Conservation (phyloP, 2,329 filamentous ascomycete species). For the Lomentospora prolificans region DNA sequence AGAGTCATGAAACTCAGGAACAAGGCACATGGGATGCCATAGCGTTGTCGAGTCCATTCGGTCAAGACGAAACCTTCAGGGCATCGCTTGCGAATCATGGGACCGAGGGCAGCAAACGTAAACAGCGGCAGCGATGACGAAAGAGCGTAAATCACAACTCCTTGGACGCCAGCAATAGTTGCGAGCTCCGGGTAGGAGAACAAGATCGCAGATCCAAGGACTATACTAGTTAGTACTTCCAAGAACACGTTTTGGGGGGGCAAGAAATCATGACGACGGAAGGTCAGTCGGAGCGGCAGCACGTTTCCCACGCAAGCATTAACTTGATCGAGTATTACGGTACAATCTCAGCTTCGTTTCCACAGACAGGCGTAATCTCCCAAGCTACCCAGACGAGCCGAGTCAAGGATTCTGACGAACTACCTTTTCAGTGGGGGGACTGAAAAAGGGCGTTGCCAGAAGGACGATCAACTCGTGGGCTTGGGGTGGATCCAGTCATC, state of each 20-base stretch:
- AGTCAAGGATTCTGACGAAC: slow-evolving; percentile 10
- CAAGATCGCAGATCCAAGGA: slow-evolving; percentile 72
- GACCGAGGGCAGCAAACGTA: slow-evolving; percentile 64
- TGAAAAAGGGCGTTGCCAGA: slow-evolving; percentile 6
- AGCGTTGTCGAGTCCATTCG: slow-evolving; percentile 74
- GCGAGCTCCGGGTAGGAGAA: slow-evolving; percentile 76
- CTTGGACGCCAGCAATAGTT: slow-evolving; percentile 70
- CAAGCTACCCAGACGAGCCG: slow-evolving; percentile 10
- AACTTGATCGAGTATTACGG: slow-evolving; percentile 98
- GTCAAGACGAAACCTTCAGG: slow-evolving; percentile 78
- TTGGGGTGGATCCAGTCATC: slow-evolving; percentile 41
- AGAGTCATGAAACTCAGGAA: slow-evolving; percentile 71
- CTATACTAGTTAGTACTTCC: slow-evolving; percentile 43
- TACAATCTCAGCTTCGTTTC: slow-evolving; percentile 83
- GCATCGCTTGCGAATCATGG: slow-evolving; percentile 68
- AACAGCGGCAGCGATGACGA: slow-evolving; percentile 63
- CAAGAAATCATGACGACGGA: slow-evolving; percentile 17
- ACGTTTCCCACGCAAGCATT: slow-evolving; percentile 98
- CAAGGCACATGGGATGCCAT: slow-evolving; percentile 57
- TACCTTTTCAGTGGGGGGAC: slow-evolving; percentile 4
- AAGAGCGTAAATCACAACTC: slow-evolving; percentile 66
- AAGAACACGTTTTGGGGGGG: not conserved
- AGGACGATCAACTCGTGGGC: slow-evolving; percentile 9
- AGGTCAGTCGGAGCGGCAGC: slow-evolving; percentile 65
- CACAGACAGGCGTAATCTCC: slow-evolving; percentile 30